phyloP scores from a whole-genome alignment of 768 basidiomycete species.

The Lactarius quietus region DNA sequence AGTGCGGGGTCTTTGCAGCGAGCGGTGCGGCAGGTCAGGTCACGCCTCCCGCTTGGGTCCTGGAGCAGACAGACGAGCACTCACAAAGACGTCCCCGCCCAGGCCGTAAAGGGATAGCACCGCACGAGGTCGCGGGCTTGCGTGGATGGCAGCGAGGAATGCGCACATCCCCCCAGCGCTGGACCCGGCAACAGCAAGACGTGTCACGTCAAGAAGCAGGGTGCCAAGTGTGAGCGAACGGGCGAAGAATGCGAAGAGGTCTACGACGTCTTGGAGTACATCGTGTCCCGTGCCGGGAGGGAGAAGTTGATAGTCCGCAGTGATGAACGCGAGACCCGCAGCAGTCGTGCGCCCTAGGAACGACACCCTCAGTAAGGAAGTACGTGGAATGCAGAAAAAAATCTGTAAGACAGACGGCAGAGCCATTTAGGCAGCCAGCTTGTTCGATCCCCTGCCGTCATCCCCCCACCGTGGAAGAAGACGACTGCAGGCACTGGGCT shows the following conservation, averaged over 20 bases:
- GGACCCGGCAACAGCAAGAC: slow-evolving; percentile 51
- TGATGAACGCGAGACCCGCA: slow-evolving; percentile 55
- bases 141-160: slow-evolving; percentile 56
- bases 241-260: slow-evolving; percentile 49
- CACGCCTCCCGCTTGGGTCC: background rate
- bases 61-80: slow-evolving; percentile 17
- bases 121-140: slow-evolving; percentile 49
- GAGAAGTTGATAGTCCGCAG: slow-evolving; percentile 60
- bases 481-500: slow-evolving; percentile 32
- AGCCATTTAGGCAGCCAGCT: slow-evolving; percentile 71
- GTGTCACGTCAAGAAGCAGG: slow-evolving; percentile 38
- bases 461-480: slow-evolving; percentile 52
- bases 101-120: slow-evolving; percentile 58
- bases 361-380: background rate
- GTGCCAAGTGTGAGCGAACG: background rate
- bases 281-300: slow-evolving; percentile 52
- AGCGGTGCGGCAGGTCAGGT: background rate
- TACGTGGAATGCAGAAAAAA: background rate
- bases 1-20: slow-evolving; percentile 56
- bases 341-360: slow-evolving; percentile 43
- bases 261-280: slow-evolving; percentile 54
- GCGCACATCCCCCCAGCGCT: slow-evolving; percentile 65
- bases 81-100: slow-evolving; percentile 55
- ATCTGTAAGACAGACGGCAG: slow-evolving; percentile 38
- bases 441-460: slow-evolving; percentile 53